Evolutionary conservation across 208 protist genomes (phyloP), one percentile per base, ranked within the genome.

Genomic region (Perkinsela sp.): DNA sequence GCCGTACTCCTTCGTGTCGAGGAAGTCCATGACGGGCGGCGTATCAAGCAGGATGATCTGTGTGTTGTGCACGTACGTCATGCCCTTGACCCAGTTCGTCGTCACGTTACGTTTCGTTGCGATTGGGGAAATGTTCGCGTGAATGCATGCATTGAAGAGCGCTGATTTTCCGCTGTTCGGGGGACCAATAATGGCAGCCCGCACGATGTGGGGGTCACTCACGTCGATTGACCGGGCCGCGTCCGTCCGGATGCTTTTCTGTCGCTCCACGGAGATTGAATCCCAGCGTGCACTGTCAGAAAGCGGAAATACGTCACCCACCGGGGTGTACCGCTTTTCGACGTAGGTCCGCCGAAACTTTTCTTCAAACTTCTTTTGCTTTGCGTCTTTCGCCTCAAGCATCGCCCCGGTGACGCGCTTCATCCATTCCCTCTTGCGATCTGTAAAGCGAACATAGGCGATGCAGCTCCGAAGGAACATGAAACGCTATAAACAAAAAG

Each of bases 101-200:
- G 88, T 93, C 57, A 75, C 83, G 29, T 85, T 84, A 66, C 80
- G 76, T 30, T 85, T 83, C 29, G 76, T 80, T 69, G 85, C 86
- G n/a, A 90, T 84, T 0, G 85, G 83, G 1, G 82, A 82, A 29
- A 93, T 80, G 31, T 87, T 81, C 66, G 76, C 81, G n/a, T 86
- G 78, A 0, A 80, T 81, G 32, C 91, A 72, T 1, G 84, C 77
- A 72, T 93, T 93, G 1, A 91, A 77, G 28, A 93, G 75, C 0
- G 88, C 88, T 28, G 88, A 88, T 73, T 93, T 93, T 1, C 88
- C 88, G 2, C 78, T 78, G 71, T 91, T 91, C 68, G 87, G 82
- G 0, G 85, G 81, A 0, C 88, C 88, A 1, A 93, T 70, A 2
- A 91, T 77, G 1, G 80, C 77, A 16, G 78, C 78, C 1, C 72